A percentile compares a stretch with the other conserved stretches of the same genome.
These are phyloP conservation scores for Coniochaeta ligniaria DNA, from an alignment of 2,329 filamentous ascomycete genomes.

Conservation along the genomic window DNA sequence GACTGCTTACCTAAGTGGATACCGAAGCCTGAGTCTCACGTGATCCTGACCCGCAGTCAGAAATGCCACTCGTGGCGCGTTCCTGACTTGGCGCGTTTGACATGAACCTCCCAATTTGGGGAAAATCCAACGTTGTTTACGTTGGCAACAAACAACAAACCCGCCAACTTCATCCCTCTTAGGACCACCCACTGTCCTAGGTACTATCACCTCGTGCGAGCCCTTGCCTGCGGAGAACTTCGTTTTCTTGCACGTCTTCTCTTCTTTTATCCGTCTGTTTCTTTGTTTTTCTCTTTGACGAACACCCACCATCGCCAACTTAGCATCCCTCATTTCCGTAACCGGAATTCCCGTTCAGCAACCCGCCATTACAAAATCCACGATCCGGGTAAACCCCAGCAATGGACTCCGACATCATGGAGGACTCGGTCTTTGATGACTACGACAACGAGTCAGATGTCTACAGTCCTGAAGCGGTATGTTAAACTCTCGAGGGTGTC, in stretches of 20 bases:
- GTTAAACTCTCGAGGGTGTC: conserved; percentile 15
- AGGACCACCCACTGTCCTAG: not conserved
- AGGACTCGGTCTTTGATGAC: conserved; percentile 42
- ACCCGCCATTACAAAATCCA: not conserved
- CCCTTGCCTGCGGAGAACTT: not conserved
- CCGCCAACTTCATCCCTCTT: not conserved
- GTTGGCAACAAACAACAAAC: not conserved
- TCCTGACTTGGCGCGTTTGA: not conserved
- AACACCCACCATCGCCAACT: conserved; percentile 1
- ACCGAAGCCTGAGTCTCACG: no score
- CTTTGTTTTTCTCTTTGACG: conserved; percentile 3
- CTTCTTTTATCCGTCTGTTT: conserved; percentile 5
- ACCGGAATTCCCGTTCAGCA: not conserved
- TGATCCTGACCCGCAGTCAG: not conserved
- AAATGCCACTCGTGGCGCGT: not conserved
- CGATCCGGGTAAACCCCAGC: conserved; percentile 3
- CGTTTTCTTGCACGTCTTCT: not conserved
- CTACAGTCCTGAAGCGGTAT: conserved; percentile 50
- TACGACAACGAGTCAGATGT: conserved; percentile 46
- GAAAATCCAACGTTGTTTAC: not conserved
- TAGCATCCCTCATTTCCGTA: not conserved
- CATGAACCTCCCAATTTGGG: not conserved
- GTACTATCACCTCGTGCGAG: not conserved
- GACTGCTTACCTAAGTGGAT: no score
- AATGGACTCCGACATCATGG: conserved; percentile 46